These are phyloP conservation scores for Dioscorea cayenensis DNA, from an alignment of 116 monocot genomes.

Conservation along the genomic window DNA sequence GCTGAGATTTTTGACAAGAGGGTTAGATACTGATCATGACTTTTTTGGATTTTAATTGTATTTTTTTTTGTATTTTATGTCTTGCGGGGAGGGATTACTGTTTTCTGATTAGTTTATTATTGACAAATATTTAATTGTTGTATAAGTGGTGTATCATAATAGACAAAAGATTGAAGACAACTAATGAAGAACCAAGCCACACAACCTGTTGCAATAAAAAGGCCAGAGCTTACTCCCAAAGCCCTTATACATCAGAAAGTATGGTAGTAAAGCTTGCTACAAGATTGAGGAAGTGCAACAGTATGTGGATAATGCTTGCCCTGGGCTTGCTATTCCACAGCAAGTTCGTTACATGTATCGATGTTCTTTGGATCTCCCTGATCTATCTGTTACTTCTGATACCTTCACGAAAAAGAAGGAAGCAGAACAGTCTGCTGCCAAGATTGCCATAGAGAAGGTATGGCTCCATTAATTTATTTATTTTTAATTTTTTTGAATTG, in stretches of 20 bases:
- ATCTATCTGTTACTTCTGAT: constrained; percentile 61
- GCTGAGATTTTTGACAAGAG: background rate
- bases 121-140: background rate
- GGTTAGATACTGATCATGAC: background rate
- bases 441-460: constrained; percentile 85
- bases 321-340: constrained; percentile 56
- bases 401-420: constrained; percentile 79
- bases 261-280: constrained; percentile 56
- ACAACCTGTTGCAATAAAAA: constrained; percentile 10
- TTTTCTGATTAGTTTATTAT: background rate
- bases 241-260: constrained; percentile 81
- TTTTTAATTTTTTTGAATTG: background rate
- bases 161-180: too few relatives aligned
- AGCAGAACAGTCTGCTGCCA: constrained; percentile 84
- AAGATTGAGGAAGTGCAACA: constrained; percentile 63
- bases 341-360: constrained; percentile 35
- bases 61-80: background rate
- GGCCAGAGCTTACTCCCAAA: constrained; percentile 56
- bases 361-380: constrained; percentile 77
- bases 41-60: background rate
- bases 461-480: background rate
- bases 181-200: constrained; percentile 18
- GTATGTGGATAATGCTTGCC: constrained; percentile 46
- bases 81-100: background rate
- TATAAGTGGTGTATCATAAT: background rate